A percentile compares a stretch with the other conserved stretches of the same genome.
These are phyloP conservation scores for Suaeda aralocaspica DNA, from an alignment of 148 eudicot species.

Conservation along the genomic window DNA sequence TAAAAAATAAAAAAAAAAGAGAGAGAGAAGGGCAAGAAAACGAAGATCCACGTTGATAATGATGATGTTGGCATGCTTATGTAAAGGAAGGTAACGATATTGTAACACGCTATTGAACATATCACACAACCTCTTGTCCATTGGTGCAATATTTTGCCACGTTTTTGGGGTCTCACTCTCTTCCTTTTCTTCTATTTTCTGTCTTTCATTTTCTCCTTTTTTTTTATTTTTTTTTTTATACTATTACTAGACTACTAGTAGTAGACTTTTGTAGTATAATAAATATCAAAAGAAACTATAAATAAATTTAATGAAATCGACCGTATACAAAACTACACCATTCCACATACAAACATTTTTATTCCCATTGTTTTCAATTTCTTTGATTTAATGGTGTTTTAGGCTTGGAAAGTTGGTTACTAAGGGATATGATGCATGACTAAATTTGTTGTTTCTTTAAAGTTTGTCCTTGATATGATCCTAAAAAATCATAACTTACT, in stretches of 20 bases:
- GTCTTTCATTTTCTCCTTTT: background rate
- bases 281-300: too few species aligned
- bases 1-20: conserved; percentile 11
- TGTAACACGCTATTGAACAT: conserved; percentile 8
- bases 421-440: too few species aligned
- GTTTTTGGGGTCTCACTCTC: conserved; percentile 2
- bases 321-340: too few species aligned
- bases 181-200: background rate
- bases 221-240: background rate
- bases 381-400: too few species aligned
- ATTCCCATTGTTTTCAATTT: too few species aligned
- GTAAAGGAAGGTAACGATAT: conserved; percentile 4
- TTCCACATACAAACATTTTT: too few species aligned
- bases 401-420: too few species aligned
- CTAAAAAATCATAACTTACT: too few species aligned
- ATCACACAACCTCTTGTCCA: conserved; percentile 17
- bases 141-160: conserved; percentile 22
- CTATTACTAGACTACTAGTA: too few species aligned
- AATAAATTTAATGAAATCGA: background rate
- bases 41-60: conserved; percentile 26
- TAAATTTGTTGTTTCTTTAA: too few species aligned
- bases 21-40: background rate
- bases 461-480: too few species aligned
- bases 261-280: too few species aligned
- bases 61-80: conserved; percentile 35